Conservation (phyloP, 148 eudicot genomes). For the Rhododendron kiyosumense region DNA sequence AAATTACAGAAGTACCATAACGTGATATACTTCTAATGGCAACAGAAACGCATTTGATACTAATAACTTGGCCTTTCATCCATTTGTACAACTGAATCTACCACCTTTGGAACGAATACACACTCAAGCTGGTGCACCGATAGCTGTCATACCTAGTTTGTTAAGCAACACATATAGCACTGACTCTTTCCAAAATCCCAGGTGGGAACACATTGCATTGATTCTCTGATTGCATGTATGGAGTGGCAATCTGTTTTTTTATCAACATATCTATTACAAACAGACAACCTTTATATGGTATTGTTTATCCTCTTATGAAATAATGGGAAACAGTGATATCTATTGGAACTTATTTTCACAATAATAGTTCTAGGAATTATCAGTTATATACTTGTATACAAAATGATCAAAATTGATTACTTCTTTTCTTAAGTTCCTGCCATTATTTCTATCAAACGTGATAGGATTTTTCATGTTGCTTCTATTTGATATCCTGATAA, state of each 20-base stretch:
- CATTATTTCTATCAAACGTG: not conserved
- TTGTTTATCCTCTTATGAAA: not conserved
- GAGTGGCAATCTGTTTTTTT: not conserved
- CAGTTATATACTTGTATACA: not conserved
- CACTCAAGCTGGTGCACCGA: not conserved
- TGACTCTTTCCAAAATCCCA: not conserved
- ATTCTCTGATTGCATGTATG: not conserved
- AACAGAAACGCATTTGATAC: not conserved
- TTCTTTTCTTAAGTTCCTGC: constrained; percentile 11
- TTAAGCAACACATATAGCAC: not conserved
- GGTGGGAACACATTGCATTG: not conserved
- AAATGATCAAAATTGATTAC: not conserved
- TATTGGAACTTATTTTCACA: not conserved
- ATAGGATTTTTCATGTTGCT: not conserved
- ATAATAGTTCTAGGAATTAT: not conserved
- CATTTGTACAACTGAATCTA: not conserved
- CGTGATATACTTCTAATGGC: not conserved
- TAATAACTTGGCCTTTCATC: not conserved
- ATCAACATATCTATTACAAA: not conserved
- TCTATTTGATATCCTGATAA: not conserved
- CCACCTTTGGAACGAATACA: not conserved
- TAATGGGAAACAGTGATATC: not conserved
- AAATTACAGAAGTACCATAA: not conserved
- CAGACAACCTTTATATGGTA: not conserved
- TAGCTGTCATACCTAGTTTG: not conserved